phyloP scores from a whole-genome alignment of 305 asterid species.

The Solanum chacoense region DNA sequence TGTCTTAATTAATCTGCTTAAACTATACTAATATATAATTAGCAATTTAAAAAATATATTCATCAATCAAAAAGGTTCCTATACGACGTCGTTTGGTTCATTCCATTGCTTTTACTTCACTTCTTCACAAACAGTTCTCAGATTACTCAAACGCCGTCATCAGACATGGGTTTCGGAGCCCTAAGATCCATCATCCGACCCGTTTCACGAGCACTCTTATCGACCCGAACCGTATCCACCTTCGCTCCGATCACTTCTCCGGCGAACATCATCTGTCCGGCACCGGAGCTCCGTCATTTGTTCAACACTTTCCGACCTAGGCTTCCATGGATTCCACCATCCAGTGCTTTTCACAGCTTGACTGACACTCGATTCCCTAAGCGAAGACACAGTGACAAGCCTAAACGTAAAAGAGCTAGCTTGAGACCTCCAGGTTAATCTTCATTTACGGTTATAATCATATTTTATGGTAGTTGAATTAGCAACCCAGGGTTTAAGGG shows the following conservation, averaged over 20 bases:
- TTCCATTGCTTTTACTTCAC: not conserved
- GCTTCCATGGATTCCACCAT: conserved; percentile 40
- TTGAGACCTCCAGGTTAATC: conserved; percentile 60
- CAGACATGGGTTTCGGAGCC: conserved; percentile 63
- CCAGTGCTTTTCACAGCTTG: conserved; percentile 49
- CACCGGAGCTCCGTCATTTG: conserved; percentile 32
- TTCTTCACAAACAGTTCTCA: not conserved
- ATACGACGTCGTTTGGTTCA: not conserved
- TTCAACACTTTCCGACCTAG: conserved; percentile 14
- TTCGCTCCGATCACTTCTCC: conserved; percentile 7
- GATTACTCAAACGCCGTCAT: not conserved
- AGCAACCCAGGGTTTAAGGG: not conserved
- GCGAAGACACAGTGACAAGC: conserved; percentile 44
- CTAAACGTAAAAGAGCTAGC: conserved; percentile 65
- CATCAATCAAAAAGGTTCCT: not conserved
- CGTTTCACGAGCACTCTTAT: conserved; percentile 32
- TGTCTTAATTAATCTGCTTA: not conserved
- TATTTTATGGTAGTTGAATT: not conserved
- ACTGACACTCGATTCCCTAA: conserved; percentile 71
- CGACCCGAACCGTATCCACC: conserved; percentile 17
- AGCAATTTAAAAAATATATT: not conserved
- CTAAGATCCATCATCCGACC: conserved; percentile 69
- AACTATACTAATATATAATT: not conserved
- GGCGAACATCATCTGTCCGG: conserved; percentile 3
- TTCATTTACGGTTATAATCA: not conserved